phyloP scores from a whole-genome alignment of 192 early-diverging fungal genomes.

The Funneliformis geosporum region DNA sequence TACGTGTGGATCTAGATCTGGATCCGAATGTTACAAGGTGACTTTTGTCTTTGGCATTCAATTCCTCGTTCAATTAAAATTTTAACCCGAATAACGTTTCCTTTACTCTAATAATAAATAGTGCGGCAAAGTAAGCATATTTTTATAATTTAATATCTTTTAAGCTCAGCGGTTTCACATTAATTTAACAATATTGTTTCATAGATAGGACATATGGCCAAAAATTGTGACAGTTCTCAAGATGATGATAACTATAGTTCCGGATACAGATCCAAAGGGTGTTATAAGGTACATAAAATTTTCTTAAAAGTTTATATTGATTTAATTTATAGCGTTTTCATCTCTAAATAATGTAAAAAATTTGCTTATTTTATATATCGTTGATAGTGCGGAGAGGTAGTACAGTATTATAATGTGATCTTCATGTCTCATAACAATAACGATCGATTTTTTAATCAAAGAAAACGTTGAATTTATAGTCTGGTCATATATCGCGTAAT shows the following conservation, averaged over 20 bases:
- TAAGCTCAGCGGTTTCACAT: background rate
- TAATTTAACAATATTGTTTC: background rate
- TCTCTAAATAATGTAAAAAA: no score
- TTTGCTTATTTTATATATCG: background rate
- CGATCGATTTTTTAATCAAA: background rate
- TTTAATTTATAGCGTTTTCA: background rate
- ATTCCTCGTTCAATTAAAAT: background rate
- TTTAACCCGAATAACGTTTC: background rate
- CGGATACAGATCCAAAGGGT: background rate
- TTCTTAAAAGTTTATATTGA: background rate
- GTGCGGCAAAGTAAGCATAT: constrained; percentile 6
- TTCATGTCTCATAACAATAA: background rate
- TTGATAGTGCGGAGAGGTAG: constrained; percentile 11
- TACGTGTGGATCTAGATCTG: background rate
- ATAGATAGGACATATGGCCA: constrained; percentile 4
- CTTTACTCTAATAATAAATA: background rate
- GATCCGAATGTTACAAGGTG: constrained; percentile 9
- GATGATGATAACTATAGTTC: background rate
- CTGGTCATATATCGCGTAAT: constrained; percentile 6
- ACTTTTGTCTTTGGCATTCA: background rate
- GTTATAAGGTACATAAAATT: constrained; percentile 1
- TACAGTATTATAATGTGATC: background rate
- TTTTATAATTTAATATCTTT: background rate
- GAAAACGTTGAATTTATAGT: background rate
- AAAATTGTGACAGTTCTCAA: background rate